Evolutionary conservation across 78 protist species (phyloP), one percentile per base, ranked within the genome.

Genomic region (Dictyostelium intermedium): DNA sequence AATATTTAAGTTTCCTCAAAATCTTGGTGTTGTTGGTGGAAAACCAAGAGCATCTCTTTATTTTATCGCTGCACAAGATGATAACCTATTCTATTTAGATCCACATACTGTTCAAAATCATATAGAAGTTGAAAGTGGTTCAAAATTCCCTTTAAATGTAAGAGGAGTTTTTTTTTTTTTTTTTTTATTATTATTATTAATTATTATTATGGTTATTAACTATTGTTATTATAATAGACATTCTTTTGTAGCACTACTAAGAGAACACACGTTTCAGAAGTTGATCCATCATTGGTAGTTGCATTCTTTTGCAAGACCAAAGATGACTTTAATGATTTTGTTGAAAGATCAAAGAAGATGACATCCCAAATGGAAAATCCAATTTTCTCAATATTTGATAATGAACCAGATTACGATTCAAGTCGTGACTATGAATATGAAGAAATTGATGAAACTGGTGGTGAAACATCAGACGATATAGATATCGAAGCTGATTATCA

Each of bases 1-100:
- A 11, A 73, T 92, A 8, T 92, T 70, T 30, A 45, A 37, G 11
- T 86, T 92, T 39, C 96, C 96, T 25, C 96, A 92, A 39, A 72
- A 60, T 61, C 34, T 97, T 2, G 98, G 98, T 53, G 91, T 97
- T 56, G 91, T 97, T 30, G 98, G 98, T 45, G 98, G 98, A 8
- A 97, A 81, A 61, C 98, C 98, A 61, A 91, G 95, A 92, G 87
- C 95, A 5, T 82, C 96, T 4, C 76, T 96, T 23, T 97, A 97
- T 77, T 97, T 97, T 84, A 82, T 97, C 0, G 98, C 97, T 10
- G 53, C 85, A 16, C 98, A 97, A 95, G 97, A 97, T 60, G 94
- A 95, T 37, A 63, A 83, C 27, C 69, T 97, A 18, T 96, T 97
- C 63, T 97, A 95, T 39, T 83, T 97, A 14, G 98, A 97, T 66